Conservation (phyloP, 2,329 filamentous ascomycete genomes). For the Amesomyces nigricolor region DNA sequence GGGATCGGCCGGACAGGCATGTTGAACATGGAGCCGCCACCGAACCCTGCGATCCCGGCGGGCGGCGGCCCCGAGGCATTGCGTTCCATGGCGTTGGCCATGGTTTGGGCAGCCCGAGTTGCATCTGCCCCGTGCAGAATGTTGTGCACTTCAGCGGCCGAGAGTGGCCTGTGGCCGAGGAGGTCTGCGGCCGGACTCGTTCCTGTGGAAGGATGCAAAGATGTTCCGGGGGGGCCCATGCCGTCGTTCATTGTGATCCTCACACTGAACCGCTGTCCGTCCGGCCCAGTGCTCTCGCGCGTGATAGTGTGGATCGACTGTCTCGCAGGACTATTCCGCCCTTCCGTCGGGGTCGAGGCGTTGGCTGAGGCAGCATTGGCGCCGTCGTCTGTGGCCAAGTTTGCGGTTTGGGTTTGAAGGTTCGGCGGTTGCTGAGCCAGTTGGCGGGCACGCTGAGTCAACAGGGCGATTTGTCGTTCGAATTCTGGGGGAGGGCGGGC, state of each 20-base stretch:
- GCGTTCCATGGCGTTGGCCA: conserved; percentile 46
- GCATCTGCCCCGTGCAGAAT: conserved; percentile 43
- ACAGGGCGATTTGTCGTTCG: too few relatives aligned
- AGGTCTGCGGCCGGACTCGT: conserved; percentile 18
- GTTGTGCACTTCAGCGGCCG: conserved; percentile 41
- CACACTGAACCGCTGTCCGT: conserved; percentile 43
- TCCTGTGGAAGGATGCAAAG: conserved; percentile 16
- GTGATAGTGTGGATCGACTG: conserved; percentile 36
- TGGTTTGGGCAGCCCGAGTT: conserved; percentile 38
- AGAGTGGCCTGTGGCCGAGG: conserved; percentile 32
- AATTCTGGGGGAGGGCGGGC: too few relatives aligned
- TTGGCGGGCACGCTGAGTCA: not conserved
- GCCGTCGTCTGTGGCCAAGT: conserved; percentile 33
- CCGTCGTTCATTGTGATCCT: conserved; percentile 48
- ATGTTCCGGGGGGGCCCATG: conserved; percentile 12
- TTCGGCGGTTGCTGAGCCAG: conserved; percentile 41
- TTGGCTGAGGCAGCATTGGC: conserved; percentile 22
- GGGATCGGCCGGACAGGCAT: conserved; percentile 33
- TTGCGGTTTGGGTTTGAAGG: conserved; percentile 35
- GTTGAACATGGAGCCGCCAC: conserved; percentile 27
- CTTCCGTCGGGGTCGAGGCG: conserved; percentile 22
- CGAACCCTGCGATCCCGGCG: conserved; percentile 29
- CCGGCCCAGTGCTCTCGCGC: conserved; percentile 44
- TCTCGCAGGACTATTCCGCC: conserved; percentile 28
- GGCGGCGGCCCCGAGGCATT: conserved; percentile 45